Evolutionary conservation across 2,329 filamentous ascomycete genomes (phyloP).

Genomic region (Ilyonectria sp.): DNA sequence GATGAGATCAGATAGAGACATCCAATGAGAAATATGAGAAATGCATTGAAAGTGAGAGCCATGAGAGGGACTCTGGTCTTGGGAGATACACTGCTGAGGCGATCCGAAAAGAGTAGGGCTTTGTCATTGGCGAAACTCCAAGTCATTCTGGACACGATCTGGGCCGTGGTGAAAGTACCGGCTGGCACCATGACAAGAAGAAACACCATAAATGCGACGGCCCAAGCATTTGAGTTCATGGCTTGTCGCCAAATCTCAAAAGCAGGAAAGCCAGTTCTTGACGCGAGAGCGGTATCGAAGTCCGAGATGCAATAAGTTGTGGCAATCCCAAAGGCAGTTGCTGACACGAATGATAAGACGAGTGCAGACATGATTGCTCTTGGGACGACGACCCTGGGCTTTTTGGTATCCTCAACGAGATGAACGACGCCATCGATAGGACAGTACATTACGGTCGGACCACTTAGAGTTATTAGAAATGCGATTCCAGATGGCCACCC

Average conservation of each 20-base stretch:
- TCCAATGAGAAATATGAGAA: conserved; percentile 10
- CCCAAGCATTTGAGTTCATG: conserved; percentile 4
- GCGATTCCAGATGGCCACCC: conserved; percentile 3
- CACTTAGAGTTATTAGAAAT: conserved; percentile 10
- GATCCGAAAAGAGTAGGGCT: neutral
- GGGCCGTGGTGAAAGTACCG: neutral
- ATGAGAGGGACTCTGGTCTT: neutral
- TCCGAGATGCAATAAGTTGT: conserved; percentile 12
- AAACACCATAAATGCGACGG: conserved; percentile 1
- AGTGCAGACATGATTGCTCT: neutral
- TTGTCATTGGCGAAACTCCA: conserved; percentile 20
- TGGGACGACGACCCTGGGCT: conserved; percentile 5
- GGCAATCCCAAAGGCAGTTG: conserved; percentile 1
- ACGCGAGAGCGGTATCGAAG: conserved; percentile 6
- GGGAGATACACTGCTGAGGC: neutral
- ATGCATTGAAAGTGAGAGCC: conserved; percentile 7
- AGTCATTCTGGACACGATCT: conserved; percentile 12
- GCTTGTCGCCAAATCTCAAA: conserved; percentile 20
- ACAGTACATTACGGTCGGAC: conserved; percentile 15
- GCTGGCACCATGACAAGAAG: conserved; percentile 10
- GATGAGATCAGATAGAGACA: conserved; percentile 19
- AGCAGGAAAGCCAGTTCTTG: neutral
- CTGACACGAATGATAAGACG: neutral
- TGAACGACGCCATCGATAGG: conserved; percentile 10
- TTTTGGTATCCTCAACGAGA: conserved; percentile 3